Evolutionary conservation across 148 eudicot species (phyloP).

Genomic region (Amaranthus cruentus): DNA sequence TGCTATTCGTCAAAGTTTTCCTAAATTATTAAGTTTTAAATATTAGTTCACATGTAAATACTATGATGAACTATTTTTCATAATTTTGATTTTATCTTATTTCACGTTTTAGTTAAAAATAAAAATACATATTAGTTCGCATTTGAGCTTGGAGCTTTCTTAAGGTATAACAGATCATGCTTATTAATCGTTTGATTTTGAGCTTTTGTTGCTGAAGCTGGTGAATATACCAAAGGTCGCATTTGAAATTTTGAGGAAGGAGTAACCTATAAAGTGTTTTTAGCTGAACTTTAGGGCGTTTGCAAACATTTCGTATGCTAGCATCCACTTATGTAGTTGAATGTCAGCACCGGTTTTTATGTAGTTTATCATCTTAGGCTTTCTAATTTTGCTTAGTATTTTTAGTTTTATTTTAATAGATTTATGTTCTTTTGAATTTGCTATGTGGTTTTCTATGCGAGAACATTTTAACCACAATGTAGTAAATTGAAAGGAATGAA

Average conservation of each 20-base stretch:
- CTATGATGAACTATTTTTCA: no score
- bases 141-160: background rate
- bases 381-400: background rate
- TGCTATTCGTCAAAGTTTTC: no score
- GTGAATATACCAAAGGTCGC: background rate
- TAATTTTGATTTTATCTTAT: no score
- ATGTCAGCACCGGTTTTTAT: background rate
- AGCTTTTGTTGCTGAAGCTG: background rate
- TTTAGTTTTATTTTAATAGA: background rate
- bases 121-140: no score
- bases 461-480: no score
- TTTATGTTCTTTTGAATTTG: background rate
- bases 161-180: background rate
- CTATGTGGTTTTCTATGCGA: no score
- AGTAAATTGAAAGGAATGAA: no score
- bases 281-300: background rate
- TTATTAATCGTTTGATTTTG: background rate
- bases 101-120: no score
- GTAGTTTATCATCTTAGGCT: background rate
- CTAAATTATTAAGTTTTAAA: no score
- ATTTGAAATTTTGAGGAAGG: background rate
- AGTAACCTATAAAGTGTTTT: background rate
- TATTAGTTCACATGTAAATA: no score
- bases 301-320: background rate
- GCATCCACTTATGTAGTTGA: background rate